A percentile compares a stretch with the other conserved stretches of the same genome.
These are phyloP conservation scores for Exophiala viscosa DNA, from an alignment of 2,329 filamentous ascomycete genomes.

Conservation along the genomic window DNA sequence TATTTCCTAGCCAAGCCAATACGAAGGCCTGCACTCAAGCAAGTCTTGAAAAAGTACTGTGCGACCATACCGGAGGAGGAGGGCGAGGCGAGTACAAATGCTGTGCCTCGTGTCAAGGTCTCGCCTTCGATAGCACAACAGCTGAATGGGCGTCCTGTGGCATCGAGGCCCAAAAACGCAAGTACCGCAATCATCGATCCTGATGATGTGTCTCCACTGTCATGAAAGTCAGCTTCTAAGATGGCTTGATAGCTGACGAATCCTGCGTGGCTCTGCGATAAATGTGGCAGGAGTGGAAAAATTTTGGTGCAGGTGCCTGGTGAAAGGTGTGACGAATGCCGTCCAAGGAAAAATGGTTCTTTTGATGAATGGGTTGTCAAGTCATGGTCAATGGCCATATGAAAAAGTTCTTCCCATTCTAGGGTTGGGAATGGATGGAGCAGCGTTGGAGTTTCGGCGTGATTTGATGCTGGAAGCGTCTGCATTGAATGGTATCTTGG, in stretches of 20 bases:
- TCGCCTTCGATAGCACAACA: background rate
- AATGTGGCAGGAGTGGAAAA: background rate
- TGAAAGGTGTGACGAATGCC: background rate
- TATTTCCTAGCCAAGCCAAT: conserved; percentile 78
- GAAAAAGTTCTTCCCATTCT: no score
- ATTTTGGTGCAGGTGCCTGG: no score
- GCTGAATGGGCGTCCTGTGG: background rate
- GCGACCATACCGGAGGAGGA: conserved; percentile 74
- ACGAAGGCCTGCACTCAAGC: conserved; percentile 76
- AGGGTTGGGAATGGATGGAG: no score
- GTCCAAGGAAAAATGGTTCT: background rate
- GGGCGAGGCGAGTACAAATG: conserved; percentile 31
- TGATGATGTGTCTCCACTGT: conserved; percentile 19
- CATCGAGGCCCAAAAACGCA: background rate
- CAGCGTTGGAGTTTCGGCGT: no score
- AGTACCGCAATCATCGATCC: conserved; percentile 7
- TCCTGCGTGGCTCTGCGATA: background rate
- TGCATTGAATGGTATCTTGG: no score
- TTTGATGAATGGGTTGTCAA: no score
- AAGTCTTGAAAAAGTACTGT: conserved; percentile 76
- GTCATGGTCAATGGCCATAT: no score
- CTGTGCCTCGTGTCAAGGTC: conserved; percentile 6
- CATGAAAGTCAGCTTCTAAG: conserved; percentile 2
- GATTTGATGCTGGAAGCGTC: no score
- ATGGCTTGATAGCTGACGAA: background rate